A percentile compares a stretch with the other conserved stretches of the same genome.
Evolutionary conservation across 169 alveolate genomes (phyloP).

Genomic region (Eimeria zaria): DNA sequence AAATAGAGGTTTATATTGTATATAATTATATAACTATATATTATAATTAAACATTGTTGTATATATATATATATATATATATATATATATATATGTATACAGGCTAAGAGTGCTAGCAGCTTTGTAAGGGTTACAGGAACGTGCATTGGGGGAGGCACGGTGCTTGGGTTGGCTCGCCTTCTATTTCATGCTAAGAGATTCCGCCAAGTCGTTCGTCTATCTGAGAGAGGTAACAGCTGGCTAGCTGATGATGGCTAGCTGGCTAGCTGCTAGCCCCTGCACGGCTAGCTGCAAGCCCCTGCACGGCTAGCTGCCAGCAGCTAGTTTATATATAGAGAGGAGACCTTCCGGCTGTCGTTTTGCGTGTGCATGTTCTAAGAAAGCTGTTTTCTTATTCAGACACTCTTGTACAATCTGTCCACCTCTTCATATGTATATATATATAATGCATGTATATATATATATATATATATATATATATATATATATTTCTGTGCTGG

Average conservation of each 20-base stretch:
- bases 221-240: constrained; percentile 88
- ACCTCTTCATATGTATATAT: too few species aligned
- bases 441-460: background rate
- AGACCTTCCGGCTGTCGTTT: too few species aligned
- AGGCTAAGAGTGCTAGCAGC: constrained; percentile 85
- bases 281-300: background rate
- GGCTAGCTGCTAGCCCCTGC: background rate
- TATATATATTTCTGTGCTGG: background rate
- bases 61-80: background rate
- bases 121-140: constrained; percentile 95
- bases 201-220: constrained; percentile 91
- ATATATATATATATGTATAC: background rate
- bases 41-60: background rate
- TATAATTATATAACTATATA: background rate
- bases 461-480: constrained; percentile 7
- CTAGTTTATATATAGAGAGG: too few species aligned
- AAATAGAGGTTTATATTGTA: too few species aligned
- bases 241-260: background rate
- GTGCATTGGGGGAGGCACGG: constrained; percentile 97
- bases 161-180: constrained; percentile 93
- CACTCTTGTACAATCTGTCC: too few species aligned
- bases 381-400: constrained; percentile 1
- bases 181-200: constrained; percentile 91
- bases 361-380: too few species aligned
- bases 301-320: too few species aligned